Percentiles rank a stretch among this genome's conserved stretches.
phyloP scores from a whole-genome alignment of 257 asterid genomes.

The Mentha longifolia region DNA sequence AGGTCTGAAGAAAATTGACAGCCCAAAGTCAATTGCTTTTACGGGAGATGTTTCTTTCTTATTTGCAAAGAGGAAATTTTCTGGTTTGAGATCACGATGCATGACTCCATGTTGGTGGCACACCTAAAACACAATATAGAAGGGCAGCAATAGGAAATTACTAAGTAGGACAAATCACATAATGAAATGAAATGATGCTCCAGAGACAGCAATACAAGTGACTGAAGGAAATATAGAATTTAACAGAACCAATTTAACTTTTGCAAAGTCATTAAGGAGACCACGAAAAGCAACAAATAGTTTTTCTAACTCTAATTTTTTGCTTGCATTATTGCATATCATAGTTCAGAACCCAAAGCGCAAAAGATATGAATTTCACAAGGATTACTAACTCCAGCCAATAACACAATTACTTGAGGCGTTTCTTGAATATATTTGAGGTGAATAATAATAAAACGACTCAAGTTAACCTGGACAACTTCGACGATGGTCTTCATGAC shows the following conservation, averaged over 20 bases:
- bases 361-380: not conserved
- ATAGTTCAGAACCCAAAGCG: not conserved
- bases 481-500: conserved; percentile 71
- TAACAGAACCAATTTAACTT: too few relatives aligned
- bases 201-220: not conserved
- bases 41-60: conserved; percentile 68
- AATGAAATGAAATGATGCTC: not conserved
- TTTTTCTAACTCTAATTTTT: not conserved
- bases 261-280: conserved; percentile 1
- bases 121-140: conserved; percentile 45
- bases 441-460: too few relatives aligned
- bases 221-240: not conserved
- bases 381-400: not conserved
- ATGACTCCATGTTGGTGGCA: conserved; percentile 80
- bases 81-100: conserved; percentile 86
- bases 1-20: conserved; percentile 68
- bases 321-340: not conserved
- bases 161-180: too few relatives aligned
- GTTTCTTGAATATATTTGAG: too few relatives aligned
- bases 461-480: conserved; percentile 62
- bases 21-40: conserved; percentile 75
- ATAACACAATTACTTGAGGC: too few relatives aligned
- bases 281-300: not conserved
- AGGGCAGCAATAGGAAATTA: conserved; percentile 6
- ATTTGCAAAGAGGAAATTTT: conserved; percentile 67